Conservation (phyloP, 2,329 filamentous ascomycete species). For the Fusarium cyanostomum region DNA sequence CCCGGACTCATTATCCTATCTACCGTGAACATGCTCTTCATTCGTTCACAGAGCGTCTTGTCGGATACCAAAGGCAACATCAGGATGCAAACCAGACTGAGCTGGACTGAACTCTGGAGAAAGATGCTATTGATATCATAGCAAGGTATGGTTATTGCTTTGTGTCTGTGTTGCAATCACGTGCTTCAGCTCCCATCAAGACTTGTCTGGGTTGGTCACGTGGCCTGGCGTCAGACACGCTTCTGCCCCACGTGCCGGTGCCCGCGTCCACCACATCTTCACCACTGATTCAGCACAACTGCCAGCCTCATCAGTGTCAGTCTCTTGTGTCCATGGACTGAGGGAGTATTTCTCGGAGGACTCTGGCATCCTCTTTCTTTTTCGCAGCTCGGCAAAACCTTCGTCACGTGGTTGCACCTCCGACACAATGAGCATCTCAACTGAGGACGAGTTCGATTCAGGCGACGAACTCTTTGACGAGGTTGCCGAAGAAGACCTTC, state of each 20-base stretch:
- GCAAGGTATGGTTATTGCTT: no score
- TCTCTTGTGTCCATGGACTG: no score
- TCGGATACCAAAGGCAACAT: no score
- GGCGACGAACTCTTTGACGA: constrained; percentile 42
- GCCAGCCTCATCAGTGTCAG: not conserved
- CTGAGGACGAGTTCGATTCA: constrained; percentile 41
- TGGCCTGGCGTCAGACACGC: not conserved
- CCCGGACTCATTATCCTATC: no score
- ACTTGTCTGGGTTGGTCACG: not conserved
- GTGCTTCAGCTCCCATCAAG: not conserved
- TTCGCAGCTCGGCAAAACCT: not conserved
- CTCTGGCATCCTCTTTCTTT: not conserved
- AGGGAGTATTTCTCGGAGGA: not conserved
- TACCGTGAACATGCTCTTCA: no score
- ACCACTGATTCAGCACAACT: not conserved
- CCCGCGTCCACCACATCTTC: not conserved
- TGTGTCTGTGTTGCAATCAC: not conserved
- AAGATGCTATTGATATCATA: no score
- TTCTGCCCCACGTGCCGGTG: not conserved
- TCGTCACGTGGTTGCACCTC: not conserved
- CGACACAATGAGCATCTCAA: not conserved
- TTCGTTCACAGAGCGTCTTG: no score
- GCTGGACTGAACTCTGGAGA: no score
- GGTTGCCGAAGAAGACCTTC: constrained; percentile 24
- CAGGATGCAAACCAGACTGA: no score